phyloP scores from a whole-genome alignment of 306 rosid genomes.

The Datisca glomerata region DNA sequence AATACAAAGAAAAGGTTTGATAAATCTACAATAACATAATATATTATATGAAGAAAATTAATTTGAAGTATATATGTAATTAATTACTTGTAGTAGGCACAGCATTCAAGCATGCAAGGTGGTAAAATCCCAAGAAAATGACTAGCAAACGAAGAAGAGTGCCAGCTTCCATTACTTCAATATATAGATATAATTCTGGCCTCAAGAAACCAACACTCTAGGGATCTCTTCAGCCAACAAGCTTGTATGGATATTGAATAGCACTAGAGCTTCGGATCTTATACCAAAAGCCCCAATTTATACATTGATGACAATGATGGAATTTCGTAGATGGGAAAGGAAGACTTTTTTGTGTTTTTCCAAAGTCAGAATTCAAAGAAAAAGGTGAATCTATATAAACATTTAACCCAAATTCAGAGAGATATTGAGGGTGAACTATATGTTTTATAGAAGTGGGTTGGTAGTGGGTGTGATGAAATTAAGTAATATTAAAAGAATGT shows the following conservation, averaged over 20 bases:
- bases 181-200: neutral
- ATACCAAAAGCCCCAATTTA: no score
- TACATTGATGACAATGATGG: neutral
- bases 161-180: conserved; percentile 26
- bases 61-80: neutral
- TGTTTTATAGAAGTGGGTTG: neutral
- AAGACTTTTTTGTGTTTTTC: no score
- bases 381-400: neutral
- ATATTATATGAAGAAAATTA: neutral
- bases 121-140: conserved; percentile 39
- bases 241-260: neutral
- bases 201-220: neutral
- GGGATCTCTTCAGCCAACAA: neutral
- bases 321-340: neutral
- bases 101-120: conserved; percentile 41
- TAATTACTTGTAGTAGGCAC: conserved; percentile 67
- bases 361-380: neutral
- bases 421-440: neutral
- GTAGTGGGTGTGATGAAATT: neutral
- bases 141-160: conserved; percentile 42
- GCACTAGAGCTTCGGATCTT: no score
- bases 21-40: conserved; percentile 5
- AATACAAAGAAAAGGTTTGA: neutral
- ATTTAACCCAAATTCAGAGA: neutral
- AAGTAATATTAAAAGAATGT: neutral